Percentiles rank a stretch among this genome's conserved stretches.
These are phyloP conservation scores for Cryptococcus sp. DNA, from an alignment of 1,284 basidiomycete genomes.

Conservation along the genomic window DNA sequence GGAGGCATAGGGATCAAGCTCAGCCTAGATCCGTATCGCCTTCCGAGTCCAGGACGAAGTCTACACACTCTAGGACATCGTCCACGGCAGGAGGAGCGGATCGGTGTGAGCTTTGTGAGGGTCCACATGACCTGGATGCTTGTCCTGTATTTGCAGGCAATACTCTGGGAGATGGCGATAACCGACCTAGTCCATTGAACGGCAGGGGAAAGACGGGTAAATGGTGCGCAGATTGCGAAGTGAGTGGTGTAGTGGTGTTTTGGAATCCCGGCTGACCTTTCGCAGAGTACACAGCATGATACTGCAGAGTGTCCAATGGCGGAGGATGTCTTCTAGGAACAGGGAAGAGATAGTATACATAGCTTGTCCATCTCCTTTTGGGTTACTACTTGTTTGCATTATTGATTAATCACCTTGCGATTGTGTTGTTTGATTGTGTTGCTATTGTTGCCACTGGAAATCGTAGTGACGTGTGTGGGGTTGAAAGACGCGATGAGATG, in stretches of 20 bases:
- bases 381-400: too few species aligned
- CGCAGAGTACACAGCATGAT: slow-evolving; percentile 40
- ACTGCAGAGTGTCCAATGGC: slow-evolving; percentile 45
- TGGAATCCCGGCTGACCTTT: not conserved
- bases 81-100: slow-evolving; percentile 7
- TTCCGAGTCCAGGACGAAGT: not conserved
- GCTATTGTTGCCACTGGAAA: too few species aligned
- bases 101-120: slow-evolving; percentile 44
- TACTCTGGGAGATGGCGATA: slow-evolving; percentile 13
- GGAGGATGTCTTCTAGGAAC: slow-evolving; percentile 38
- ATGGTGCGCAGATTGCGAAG: slow-evolving; percentile 47
- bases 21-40: not conserved
- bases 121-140: slow-evolving; percentile 43
- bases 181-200: slow-evolving; percentile 12
- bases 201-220: slow-evolving; percentile 24
- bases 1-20: not conserved
- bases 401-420: too few species aligned
- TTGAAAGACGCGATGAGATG: too few species aligned
- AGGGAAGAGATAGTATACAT: not conserved
- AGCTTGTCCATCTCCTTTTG: not conserved
- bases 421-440: too few species aligned
- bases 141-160: slow-evolving; percentile 44
- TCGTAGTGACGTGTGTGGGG: too few species aligned
- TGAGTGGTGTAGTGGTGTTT: slow-evolving; percentile 16
- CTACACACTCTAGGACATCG: slow-evolving; percentile 7